Conservation (phyloP, 2,329 filamentous ascomycete species). For the Tolypocladium tropicale region DNA sequence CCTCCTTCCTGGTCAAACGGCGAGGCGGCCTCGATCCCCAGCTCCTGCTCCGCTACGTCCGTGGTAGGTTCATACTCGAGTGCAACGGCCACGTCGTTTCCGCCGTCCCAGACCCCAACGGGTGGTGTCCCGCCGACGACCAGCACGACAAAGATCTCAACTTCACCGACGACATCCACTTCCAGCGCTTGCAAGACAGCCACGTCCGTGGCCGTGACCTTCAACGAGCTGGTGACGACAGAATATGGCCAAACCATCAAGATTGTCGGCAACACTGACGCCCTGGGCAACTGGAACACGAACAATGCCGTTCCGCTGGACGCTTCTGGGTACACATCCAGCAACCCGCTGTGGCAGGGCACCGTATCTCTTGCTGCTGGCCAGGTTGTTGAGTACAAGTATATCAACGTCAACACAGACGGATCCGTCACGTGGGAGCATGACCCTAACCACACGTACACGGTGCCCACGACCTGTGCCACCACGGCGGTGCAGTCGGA, state of each 20-base stretch:
- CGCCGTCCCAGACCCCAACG: slow-evolving; percentile 34
- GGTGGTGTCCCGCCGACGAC: slow-evolving; percentile 19
- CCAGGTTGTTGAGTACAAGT: slow-evolving; percentile 55
- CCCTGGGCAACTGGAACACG: slow-evolving; percentile 54
- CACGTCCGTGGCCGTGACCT: slow-evolving; percentile 47
- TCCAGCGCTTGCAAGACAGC: slow-evolving; percentile 26
- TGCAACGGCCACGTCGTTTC: slow-evolving; percentile 37
- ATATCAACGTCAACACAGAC: slow-evolving; percentile 45
- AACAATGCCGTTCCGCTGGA: slow-evolving; percentile 43
- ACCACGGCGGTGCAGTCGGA: slow-evolving; percentile 16
- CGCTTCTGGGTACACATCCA: slow-evolving; percentile 46
- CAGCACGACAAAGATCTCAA: slow-evolving; percentile 13
- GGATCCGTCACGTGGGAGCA: slow-evolving; percentile 54
- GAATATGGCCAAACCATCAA: slow-evolving; percentile 54
- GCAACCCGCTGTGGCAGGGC: slow-evolving; percentile 51
- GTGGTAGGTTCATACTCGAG: slow-evolving; percentile 40
- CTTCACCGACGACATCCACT: slow-evolving; percentile 7
- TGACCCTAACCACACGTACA: slow-evolving; percentile 38
- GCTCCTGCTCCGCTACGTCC: slow-evolving; percentile 35
- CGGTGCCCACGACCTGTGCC: slow-evolving; percentile 19
- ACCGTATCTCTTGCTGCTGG: slow-evolving; percentile 46
- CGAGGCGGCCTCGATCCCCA: slow-evolving; percentile 35
- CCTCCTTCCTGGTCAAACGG: slow-evolving; percentile 46
- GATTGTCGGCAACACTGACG: slow-evolving; percentile 46
- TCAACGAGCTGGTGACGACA: slow-evolving; percentile 49